Base-by-base conservation (phyloP, 139 green algal species). In the Medakamo hakoo region DNA sequence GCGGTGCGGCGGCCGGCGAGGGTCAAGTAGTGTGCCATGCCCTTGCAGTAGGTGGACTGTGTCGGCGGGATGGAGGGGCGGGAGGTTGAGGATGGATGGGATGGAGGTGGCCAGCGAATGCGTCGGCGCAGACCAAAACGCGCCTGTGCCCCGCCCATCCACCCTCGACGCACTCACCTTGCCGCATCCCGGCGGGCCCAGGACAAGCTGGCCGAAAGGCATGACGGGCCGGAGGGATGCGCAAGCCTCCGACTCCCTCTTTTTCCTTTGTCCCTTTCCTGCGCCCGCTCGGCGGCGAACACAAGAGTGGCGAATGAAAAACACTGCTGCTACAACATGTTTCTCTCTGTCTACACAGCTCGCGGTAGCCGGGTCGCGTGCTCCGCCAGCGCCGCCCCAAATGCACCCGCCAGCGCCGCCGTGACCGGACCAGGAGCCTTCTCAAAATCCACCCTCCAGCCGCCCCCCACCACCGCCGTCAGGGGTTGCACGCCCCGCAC, bases 201-300 rank as follows among this genome's bases (percentile, higher is more conserved):
- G 83, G 0, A 98, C 78, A 14, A 98, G 30, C 67, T 98, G 90
- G 0, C 92, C 90, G 70, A 96, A 98, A 0, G 84, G 76, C 86
- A 96, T 96, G 27, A 4, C 40, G 9, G 40, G 40, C n/a, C n/a
- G n/a, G n/a, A n/a, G n/a, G n/a, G n/a, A n/a, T n/a, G n/a, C n/a
- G n/a, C n/a, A n/a, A n/a, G n/a, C n/a, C n/a, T n/a, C n/a, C n/a
- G n/a, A n/a, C n/a, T n/a, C n/a, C n/a, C n/a, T n/a, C n/a, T n/a
- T n/a, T n/a, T n/a, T n/a, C n/a, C n/a, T n/a, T n/a, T n/a, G n/a
- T n/a, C n/a, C n/a, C n/a, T n/a, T n/a, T n/a, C n/a, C n/a, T n/a
- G n/a, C n/a, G n/a, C n/a, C n/a, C n/a, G n/a, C n/a, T n/a, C n/a
- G n/a, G n/a, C n/a, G n/a, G n/a, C n/a, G n/a, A n/a, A n/a, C n/a